Base-by-base conservation (phyloP, 768 basidiomycete genomes). In the Amanita exitialis region DNA sequence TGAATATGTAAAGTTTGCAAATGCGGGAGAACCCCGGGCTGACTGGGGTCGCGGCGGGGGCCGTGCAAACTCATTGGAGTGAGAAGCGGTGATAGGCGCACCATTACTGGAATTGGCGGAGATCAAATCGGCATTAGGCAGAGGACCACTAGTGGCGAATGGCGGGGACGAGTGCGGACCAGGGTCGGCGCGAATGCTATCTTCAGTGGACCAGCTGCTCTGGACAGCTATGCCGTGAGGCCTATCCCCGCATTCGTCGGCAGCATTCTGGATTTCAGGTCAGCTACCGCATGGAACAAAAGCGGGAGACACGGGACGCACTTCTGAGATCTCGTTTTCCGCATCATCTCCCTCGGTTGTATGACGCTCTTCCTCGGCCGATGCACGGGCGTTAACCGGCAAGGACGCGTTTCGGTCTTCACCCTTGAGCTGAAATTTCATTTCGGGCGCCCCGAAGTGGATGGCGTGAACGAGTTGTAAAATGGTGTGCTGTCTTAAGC, bases 401-500 rank as follows among this genome's bases (percentile, higher is more conserved):
- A 37, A 27, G 4, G 25, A 23, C 8, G 32, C 12, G n/a, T 16
- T 20, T 25, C 34, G n/a, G 3, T 61, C 64, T 30, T 64, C 68
- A 15, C 67, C 63, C 25, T 62, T 66, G 39, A 58, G 62, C 35
- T 62, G 62, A 37, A 66, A 64, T 38, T 67, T 66, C 41, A 72
- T 65, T 27, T 73, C 71, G 4, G 73, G 65, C 13, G 74, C 67
- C 0, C 80, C 79, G 30, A 71, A 66, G 60, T 84, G 81, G 10
- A 86, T 77, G 2, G 75, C 72, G 32, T 68, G 66, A 20, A 88
- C 70, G 44, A 90, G 61, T 49, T 75, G 69, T 27, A 86, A 58
- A 36, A 86, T 80, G 2, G 74, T 72, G 3, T 83, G 82, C 63
- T 76, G 84, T 56, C 72, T 63, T 60, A 88, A 59, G 2, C 86